A percentile compares a stretch with the other conserved stretches of the same genome.
Conservation (phyloP, 2,329 filamentous ascomycete genomes). For the Penicillium corylophilum region DNA sequence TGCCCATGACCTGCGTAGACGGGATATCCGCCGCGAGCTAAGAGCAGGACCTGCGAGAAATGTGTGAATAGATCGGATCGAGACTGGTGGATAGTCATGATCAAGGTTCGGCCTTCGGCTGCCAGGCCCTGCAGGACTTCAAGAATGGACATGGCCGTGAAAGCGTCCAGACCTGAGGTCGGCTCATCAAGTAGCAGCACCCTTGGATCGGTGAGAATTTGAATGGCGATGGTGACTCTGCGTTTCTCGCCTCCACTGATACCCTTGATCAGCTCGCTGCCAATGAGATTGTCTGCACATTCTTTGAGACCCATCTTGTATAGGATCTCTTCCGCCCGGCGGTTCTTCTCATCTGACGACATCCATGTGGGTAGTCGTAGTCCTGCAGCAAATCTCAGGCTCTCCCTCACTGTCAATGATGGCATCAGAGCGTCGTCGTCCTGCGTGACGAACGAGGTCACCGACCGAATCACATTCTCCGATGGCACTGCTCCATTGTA, state of each 20-base stretch:
- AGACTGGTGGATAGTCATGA: constrained; percentile 77
- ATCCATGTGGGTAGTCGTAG: constrained; percentile 70
- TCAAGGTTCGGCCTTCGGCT: constrained; percentile 69
- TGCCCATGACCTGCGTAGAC: constrained; percentile 65
- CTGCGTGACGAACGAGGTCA: constrained; percentile 75
- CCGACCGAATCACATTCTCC: constrained; percentile 65
- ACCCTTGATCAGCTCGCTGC: constrained; percentile 70
- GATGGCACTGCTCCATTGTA: constrained; percentile 71
- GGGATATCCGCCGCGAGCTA: constrained; percentile 67
- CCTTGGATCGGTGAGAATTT: constrained; percentile 72
- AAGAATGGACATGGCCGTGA: constrained; percentile 74
- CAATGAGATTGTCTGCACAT: constrained; percentile 72
- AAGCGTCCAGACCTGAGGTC: constrained; percentile 73
- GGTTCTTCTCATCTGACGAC: constrained; percentile 65
- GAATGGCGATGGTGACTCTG: constrained; percentile 73
- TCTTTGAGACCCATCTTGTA: constrained; percentile 76
- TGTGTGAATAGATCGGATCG: constrained; percentile 69
- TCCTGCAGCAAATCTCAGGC: constrained; percentile 68
- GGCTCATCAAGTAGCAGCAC: constrained; percentile 74
- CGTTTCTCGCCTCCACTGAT: constrained; percentile 79
- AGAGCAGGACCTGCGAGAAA: constrained; percentile 69
- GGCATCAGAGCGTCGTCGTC: constrained; percentile 74
- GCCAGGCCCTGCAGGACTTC: constrained; percentile 70
- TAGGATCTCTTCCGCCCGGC: constrained; percentile 68
- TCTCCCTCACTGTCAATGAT: constrained; percentile 73